phyloP scores from a whole-genome alignment of 164 flowering plant species.

The Kalanchoe fedtschenkoi region DNA sequence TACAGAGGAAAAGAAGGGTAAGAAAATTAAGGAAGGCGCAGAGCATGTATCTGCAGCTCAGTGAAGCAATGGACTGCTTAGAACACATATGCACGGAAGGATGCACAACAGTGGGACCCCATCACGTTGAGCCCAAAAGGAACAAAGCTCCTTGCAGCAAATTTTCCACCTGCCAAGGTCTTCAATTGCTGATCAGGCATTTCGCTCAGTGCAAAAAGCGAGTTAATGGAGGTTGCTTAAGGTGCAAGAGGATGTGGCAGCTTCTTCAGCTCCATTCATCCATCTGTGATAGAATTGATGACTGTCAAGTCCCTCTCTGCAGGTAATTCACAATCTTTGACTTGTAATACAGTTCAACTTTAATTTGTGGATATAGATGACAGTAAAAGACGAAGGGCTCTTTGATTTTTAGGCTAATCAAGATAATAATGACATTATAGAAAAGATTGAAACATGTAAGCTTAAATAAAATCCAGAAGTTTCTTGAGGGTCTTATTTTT shows the following conservation, averaged over 20 bases:
- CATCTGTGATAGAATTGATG: slow-evolving; percentile 55
- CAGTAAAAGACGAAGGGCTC: background rate
- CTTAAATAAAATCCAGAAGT: background rate
- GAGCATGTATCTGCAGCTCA: slow-evolving; percentile 52
- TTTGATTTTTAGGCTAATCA: background rate
- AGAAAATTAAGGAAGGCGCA: slow-evolving; percentile 35
- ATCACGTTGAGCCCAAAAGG: slow-evolving; percentile 30
- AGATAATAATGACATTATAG: background rate
- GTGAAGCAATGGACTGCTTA: slow-evolving; percentile 90
- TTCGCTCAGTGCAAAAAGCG: slow-evolving; percentile 64
- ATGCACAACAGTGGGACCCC: slow-evolving; percentile 72
- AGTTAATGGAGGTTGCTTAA: slow-evolving; percentile 55
- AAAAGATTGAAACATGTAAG: background rate
- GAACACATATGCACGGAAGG: slow-evolving; percentile 90
- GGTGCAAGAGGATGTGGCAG: slow-evolving; percentile 97
- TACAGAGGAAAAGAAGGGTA: slow-evolving; percentile 51
- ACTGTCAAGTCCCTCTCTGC: slow-evolving; percentile 87
- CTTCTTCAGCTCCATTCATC: slow-evolving; percentile 73
- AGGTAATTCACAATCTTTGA: slow-evolving; percentile 30
- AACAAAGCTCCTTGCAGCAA: slow-evolving; percentile 45
- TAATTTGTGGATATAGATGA: background rate
- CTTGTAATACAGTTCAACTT: background rate
- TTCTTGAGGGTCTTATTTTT: background rate
- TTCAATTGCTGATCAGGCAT: slow-evolving; percentile 62
- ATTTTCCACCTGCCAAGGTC: slow-evolving; percentile 64